phyloP scores from a whole-genome alignment of 495 filamentous ascomycete species.

The Jackrogersella multiformis region DNA sequence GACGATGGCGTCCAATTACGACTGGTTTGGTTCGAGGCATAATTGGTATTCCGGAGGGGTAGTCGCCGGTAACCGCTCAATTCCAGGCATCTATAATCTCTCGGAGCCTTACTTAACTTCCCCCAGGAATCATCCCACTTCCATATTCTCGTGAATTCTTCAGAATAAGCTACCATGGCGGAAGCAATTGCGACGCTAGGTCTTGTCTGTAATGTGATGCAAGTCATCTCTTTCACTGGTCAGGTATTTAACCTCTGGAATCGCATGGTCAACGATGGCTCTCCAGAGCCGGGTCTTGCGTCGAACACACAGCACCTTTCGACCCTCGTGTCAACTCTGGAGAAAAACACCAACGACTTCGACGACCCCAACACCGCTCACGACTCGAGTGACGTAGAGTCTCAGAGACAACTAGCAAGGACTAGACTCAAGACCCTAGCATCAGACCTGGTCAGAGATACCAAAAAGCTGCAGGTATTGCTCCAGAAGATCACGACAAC shows the following conservation, averaged over 20 bases:
- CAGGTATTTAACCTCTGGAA: too few species aligned
- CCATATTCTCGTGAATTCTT: background rate
- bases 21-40: background rate
- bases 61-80: too few species aligned
- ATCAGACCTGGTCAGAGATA: background rate
- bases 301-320: slow-evolving; percentile 3
- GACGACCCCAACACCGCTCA: background rate
- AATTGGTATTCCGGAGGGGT: too few species aligned
- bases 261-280: slow-evolving; percentile 6
- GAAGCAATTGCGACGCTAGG: slow-evolving; percentile 12
- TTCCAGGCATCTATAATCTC: background rate
- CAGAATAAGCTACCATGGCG: background rate
- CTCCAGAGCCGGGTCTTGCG: slow-evolving; percentile 3
- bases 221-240: too few species aligned
- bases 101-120: background rate
- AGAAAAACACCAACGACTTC: background rate
- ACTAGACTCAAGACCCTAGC: slow-evolving; percentile 8
- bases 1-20: background rate
- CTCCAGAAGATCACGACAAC: background rate
- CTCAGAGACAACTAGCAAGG: background rate
- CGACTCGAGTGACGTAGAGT: background rate
- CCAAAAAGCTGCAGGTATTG: background rate
- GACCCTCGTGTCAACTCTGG: background rate
- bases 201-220: slow-evolving; percentile 21
- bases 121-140: background rate